Base-by-base conservation (phyloP, 2,329 filamentous ascomycete species). In the Geoglossum cookeanum region DNA sequence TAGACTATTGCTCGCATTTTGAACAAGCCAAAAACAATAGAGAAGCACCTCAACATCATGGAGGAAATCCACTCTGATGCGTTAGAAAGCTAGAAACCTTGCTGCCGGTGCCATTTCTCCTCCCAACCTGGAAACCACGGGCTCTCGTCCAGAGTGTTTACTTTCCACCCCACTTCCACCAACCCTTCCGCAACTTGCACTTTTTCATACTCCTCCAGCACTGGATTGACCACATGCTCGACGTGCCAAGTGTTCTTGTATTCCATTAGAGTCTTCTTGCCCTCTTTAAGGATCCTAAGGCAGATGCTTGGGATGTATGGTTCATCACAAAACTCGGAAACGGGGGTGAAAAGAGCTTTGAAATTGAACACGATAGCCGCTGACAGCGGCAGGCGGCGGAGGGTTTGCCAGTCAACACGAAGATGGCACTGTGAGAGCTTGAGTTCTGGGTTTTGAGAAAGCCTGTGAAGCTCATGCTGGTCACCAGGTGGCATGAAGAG, bases 371-470 rank as follows among this genome's bases (percentile, higher is more conserved):
- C 78, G 1, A 94, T 73, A 0, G 78, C 83, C 0, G 79, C 86
- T 0, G 84, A 88, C 0, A 94, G 72, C 0, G 88, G 87, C 0
- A 94, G 71, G 2, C 88, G 79, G 1, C 88, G 80, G 3, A 94
- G 71, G 0, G 88, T 94, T 69, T 94, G 89, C 86, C 87, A 94
- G 67, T 94, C 88, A 1, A 92, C 87, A 3, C 88, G 78, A 1
- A 94, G 72, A 60, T 84, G 72, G 61, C 85, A 73, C 37, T 85
- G 77, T 0, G 78, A 74, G 1, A 80, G 65, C 0, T 69, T 70
- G 4, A 91, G 71, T 22, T 72, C 68, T 0, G 75, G 70, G 52
- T 78, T 72, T 61, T 90, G 84, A 0, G 70, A 66, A 0, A 74
- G 70, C 17, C 85, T 79, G 37, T 80, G 73, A 45, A 71, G 68